Conservation (phyloP, 768 basidiomycete species). For the Pleurotus citrinopileatus region DNA sequence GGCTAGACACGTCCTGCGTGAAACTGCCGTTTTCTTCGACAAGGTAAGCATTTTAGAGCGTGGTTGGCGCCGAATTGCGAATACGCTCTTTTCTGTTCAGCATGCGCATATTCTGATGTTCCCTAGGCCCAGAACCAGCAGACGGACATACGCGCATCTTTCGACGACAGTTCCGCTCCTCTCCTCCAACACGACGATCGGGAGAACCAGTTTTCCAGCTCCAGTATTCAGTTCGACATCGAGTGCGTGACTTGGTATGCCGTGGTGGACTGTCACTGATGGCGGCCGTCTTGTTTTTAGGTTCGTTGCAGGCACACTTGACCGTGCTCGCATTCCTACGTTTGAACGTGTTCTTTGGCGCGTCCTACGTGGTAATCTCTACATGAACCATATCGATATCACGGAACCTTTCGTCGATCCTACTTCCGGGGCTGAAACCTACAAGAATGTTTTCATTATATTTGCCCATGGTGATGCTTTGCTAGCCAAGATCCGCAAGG, state of each 20-base stretch:
- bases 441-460: constrained; percentile 99
- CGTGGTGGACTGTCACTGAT: not conserved
- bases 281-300: constrained; percentile 36
- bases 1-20: constrained; percentile 89
- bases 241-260: constrained; percentile 53
- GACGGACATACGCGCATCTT: constrained; percentile 79
- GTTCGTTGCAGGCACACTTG: constrained; percentile 96
- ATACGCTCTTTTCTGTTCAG: not conserved
- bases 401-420: constrained; percentile 90
- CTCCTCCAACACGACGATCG: constrained; percentile 90
- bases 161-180: constrained; percentile 90
- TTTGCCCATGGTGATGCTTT: constrained; percentile 95
- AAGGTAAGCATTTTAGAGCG: too few relatives aligned
- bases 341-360: constrained; percentile 99
- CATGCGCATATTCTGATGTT: constrained; percentile 12
- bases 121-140: constrained; percentile 75
- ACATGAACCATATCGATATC: constrained; percentile 99
- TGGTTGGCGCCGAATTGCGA: too few relatives aligned
- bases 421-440: constrained; percentile 73
- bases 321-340: constrained; percentile 85
- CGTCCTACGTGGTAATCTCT: constrained; percentile 93
- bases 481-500: constrained; percentile 94
- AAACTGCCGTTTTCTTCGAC: constrained; percentile 96
- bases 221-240: constrained; percentile 72
- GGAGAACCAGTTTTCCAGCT: constrained; percentile 55